These are phyloP conservation scores for Penicillium occitanis DNA, from an alignment of 2,329 filamentous ascomycete species.

Conservation along the genomic window DNA sequence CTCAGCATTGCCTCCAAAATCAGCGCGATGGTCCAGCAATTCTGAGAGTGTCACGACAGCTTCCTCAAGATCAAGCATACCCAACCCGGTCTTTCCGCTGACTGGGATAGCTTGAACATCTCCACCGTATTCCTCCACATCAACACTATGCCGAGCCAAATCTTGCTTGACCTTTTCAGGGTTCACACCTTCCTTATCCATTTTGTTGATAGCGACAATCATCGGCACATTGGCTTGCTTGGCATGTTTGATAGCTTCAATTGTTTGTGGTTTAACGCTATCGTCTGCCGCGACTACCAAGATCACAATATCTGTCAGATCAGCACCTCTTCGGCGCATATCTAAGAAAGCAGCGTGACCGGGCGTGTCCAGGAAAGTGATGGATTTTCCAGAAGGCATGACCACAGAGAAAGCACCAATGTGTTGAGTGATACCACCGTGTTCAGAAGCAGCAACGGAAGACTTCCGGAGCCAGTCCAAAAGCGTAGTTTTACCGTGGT, in stretches of 20 bases:
- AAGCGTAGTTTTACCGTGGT: slow-evolving; percentile 96
- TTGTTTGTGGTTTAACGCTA: slow-evolving; percentile 93
- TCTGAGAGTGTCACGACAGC: slow-evolving; percentile 82
- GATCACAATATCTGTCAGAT: slow-evolving; percentile 95
- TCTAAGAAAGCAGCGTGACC: slow-evolving; percentile 93
- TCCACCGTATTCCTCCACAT: slow-evolving; percentile 92
- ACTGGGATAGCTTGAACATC: slow-evolving; percentile 90
- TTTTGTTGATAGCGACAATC: slow-evolving; percentile 96
- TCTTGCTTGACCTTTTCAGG: slow-evolving; percentile 85
- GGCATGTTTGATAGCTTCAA: slow-evolving; percentile 95
- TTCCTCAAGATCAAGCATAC: slow-evolving; percentile 91
- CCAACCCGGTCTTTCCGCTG: slow-evolving; percentile 88
- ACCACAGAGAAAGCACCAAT: slow-evolving; percentile 95
- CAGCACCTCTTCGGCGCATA: slow-evolving; percentile 93
- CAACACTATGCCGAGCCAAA: slow-evolving; percentile 76
- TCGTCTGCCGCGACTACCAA: slow-evolving; percentile 96
- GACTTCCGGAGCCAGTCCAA: slow-evolving; percentile 91
- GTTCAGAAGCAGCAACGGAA: slow-evolving; percentile 84
- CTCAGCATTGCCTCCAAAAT: slow-evolving; percentile 73
- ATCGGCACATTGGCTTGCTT: slow-evolving; percentile 84
- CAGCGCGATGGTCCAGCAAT: slow-evolving; percentile 84
- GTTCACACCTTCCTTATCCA: slow-evolving; percentile 82
- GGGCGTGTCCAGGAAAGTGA: slow-evolving; percentile 96
- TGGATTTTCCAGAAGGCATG: slow-evolving; percentile 80
- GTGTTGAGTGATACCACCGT: slow-evolving; percentile 96